A percentile compares a stretch with the other conserved stretches of the same genome.
phyloP scores from a whole-genome alignment of 306 rosid species.

The Cicer arietinum region DNA sequence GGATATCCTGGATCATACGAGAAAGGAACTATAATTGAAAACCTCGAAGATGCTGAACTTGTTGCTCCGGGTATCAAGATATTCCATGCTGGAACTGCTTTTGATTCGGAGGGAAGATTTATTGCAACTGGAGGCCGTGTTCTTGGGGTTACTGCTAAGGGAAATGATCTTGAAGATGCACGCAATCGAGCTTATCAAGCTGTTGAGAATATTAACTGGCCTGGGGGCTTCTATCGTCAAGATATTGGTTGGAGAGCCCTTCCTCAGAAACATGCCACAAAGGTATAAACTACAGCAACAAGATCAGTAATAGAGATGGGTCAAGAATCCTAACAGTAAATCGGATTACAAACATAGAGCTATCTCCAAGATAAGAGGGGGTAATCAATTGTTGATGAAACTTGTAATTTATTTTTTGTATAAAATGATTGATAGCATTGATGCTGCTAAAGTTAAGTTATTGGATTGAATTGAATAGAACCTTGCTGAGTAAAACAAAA shows the following conservation, averaged over 20 bases:
- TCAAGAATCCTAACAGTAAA: not conserved
- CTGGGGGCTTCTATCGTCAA: slow-evolving; percentile 85
- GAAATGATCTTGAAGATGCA: slow-evolving; percentile 84
- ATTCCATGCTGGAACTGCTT: slow-evolving; percentile 94
- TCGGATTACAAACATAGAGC: slow-evolving; percentile 4
- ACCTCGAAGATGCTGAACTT: slow-evolving; percentile 81
- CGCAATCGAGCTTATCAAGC: slow-evolving; percentile 71
- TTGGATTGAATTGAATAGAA: not conserved
- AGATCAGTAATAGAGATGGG: not conserved
- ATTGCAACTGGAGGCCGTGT: slow-evolving; percentile 92
- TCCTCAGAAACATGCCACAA: slow-evolving; percentile 53
- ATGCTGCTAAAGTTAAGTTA: not conserved
- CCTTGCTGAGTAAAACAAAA: not conserved
- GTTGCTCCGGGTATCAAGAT: slow-evolving; percentile 74
- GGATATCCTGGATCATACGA: slow-evolving; percentile 86
- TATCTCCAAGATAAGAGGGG: slow-evolving; percentile 24
- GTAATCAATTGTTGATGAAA: slow-evolving; percentile 12
- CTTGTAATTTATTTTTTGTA: slow-evolving; percentile 23
- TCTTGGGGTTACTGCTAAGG: slow-evolving; percentile 91
- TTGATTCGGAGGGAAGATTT: slow-evolving; percentile 69
- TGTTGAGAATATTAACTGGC: slow-evolving; percentile 75
- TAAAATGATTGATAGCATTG: not conserved
- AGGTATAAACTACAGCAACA: slow-evolving; percentile 46
- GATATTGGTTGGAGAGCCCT: slow-evolving; percentile 99
- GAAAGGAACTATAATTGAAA: slow-evolving; percentile 81